Evolutionary conservation across 1,139 yeast genomes (phyloP).

Genomic region (Yamadazyma jaroonii): DNA sequence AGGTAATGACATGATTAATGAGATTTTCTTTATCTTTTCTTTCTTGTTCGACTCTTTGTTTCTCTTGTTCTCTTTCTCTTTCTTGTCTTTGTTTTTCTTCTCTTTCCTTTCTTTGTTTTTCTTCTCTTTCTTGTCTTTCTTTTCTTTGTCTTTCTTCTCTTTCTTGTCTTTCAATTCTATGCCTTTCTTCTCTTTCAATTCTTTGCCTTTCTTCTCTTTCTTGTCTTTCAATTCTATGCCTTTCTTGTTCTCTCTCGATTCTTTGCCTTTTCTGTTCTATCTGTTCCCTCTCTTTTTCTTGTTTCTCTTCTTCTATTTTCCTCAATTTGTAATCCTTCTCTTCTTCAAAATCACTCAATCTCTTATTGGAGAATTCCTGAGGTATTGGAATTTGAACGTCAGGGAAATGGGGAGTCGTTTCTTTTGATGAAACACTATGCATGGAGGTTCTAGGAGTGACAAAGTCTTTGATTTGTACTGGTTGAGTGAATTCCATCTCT

Average conservation of each 20-base stretch:
- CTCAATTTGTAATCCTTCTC: not conserved
- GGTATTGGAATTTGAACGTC: constrained; percentile 17
- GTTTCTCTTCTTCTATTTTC: not conserved
- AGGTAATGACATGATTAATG: constrained; percentile 22
- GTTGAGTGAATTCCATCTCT: not conserved
- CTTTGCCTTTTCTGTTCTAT: not conserved
- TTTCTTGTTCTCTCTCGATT: not conserved
- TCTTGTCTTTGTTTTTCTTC: not conserved
- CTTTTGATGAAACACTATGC: constrained; percentile 1
- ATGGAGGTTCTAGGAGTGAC: not conserved
- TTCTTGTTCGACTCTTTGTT: constrained; percentile 2
- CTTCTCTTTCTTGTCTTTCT: not conserved
- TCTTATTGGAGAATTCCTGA: constrained; percentile 10
- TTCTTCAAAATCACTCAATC: constrained; percentile 12
- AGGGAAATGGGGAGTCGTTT: constrained; percentile 13
- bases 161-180: constrained; percentile 5
- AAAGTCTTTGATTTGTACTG: not conserved
- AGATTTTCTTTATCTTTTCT: constrained; percentile 2
- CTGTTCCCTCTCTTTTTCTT: not conserved
- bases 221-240: constrained; percentile 2
- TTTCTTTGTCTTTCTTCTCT: not conserved
- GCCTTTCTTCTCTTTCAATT: not conserved
- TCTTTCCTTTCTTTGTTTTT: not conserved
- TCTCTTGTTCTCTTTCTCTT: constrained; percentile 1
- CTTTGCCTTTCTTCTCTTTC: not conserved